phyloP scores from a whole-genome alignment of 2,329 filamentous ascomycete genomes.

The Diplodia corticola region DNA sequence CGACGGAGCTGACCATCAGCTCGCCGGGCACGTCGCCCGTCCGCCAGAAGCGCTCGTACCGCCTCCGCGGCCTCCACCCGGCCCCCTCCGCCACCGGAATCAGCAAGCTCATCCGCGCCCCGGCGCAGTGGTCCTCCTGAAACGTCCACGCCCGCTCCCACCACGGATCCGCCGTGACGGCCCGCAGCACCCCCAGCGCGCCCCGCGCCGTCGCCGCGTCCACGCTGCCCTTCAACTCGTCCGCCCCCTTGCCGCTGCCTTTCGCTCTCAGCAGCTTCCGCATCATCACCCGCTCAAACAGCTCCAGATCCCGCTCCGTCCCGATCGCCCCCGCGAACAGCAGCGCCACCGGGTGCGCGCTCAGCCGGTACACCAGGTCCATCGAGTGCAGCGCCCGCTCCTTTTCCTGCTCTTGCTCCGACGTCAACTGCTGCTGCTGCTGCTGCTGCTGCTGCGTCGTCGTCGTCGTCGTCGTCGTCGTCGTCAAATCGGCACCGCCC shows the following conservation, averaged over 20 bases:
- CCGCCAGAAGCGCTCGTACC: neutral
- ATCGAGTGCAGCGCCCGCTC: constrained; percentile 24
- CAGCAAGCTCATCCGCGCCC: constrained; percentile 20
- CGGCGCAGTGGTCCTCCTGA: constrained; percentile 25
- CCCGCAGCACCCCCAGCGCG: neutral
- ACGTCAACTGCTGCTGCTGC: no score
- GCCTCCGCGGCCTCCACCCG: neutral
- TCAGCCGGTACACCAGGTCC: constrained; percentile 24
- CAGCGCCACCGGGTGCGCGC: constrained; percentile 21
- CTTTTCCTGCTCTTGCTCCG: no score
- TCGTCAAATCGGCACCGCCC: no score
- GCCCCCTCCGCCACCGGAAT: neutral
- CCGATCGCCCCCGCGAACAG: constrained; percentile 9
- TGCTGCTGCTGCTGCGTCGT: neutral
- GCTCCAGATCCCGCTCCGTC: constrained; percentile 6
- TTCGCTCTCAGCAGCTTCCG: neutral
- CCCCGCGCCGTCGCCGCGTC: neutral
- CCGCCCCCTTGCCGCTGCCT: neutral
- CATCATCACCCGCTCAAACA: constrained; percentile 10
- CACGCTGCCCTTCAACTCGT: constrained; percentile 8
- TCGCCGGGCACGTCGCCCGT: constrained; percentile 8
- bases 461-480: neutral
- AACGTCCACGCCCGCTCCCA: constrained; percentile 25
- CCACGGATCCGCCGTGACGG: constrained; percentile 24
- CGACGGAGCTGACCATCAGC: constrained; percentile 11